Conservation (phyloP, 1,284 basidiomycete genomes). For the Cryptococcus floricola region DNA sequence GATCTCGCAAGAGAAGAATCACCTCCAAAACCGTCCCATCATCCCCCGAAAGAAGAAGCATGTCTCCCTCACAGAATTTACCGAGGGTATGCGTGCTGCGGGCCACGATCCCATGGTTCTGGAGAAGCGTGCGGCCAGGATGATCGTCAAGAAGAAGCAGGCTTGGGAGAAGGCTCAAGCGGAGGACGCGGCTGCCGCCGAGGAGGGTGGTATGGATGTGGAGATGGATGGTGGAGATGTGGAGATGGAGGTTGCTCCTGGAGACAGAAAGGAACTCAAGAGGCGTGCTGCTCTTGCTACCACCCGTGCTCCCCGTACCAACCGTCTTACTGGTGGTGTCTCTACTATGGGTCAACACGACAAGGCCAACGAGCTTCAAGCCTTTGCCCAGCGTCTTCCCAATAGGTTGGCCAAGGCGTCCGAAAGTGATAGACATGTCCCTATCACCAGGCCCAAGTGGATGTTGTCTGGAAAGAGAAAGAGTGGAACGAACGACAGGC, state of each 20-base stretch:
- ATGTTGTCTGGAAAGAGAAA: constrained; percentile 85
- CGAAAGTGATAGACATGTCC: constrained; percentile 68
- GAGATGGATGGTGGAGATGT: constrained; percentile 43
- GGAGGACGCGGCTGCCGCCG: constrained; percentile 30
- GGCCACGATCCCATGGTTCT: constrained; percentile 86
- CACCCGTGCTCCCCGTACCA: constrained; percentile 61
- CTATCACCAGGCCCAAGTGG: constrained; percentile 50
- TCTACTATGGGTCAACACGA: constrained; percentile 72
- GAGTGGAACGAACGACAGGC: constrained; percentile 75
- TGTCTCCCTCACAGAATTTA: constrained; percentile 82
- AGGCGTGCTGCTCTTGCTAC: constrained; percentile 53
- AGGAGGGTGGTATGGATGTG: constrained; percentile 28
- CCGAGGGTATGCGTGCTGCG: constrained; percentile 72
- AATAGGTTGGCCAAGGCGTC: constrained; percentile 84
- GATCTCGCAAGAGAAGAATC: constrained; percentile 78
- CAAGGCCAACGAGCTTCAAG: constrained; percentile 73
- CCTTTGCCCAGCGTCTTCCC: constrained; percentile 76
- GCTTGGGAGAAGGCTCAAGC: constrained; percentile 41
- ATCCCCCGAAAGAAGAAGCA: constrained; percentile 82
- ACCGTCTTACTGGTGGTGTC: constrained; percentile 75
- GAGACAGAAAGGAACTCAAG: constrained; percentile 49
- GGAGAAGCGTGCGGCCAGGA: constrained; percentile 76
- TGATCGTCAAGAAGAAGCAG: constrained; percentile 51
- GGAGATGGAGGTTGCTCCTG: constrained; percentile 49
- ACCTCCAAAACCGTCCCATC: constrained; percentile 76